Percentiles rank a stretch among this genome's conserved stretches.
Evolutionary conservation across 305 asterid species (phyloP).

Genomic region (Plantago coronopus): DNA sequence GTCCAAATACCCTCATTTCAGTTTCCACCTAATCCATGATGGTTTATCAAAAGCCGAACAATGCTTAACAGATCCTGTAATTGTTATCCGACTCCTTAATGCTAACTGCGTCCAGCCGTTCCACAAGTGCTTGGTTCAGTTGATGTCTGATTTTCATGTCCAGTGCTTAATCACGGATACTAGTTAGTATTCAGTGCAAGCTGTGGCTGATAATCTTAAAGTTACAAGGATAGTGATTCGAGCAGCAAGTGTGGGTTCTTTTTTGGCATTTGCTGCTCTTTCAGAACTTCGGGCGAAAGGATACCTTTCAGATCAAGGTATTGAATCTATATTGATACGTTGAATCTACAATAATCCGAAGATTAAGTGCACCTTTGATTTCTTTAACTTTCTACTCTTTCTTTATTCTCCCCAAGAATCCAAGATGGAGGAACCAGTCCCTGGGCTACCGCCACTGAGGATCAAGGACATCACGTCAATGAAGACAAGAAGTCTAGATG

Average conservation of each 20-base stretch:
- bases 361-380: background rate
- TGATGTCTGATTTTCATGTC: slow-evolving; percentile 20
- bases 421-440: slow-evolving; percentile 10
- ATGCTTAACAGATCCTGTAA: slow-evolving; percentile 12
- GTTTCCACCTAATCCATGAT: slow-evolving; percentile 34
- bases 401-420: background rate
- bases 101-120: slow-evolving; percentile 27
- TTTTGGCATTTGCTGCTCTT: slow-evolving; percentile 34
- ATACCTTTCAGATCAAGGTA: slow-evolving; percentile 30
- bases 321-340: background rate
- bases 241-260: slow-evolving; percentile 38
- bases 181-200: slow-evolving; percentile 40
- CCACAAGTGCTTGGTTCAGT: slow-evolving; percentile 22
- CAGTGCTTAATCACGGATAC: slow-evolving; percentile 44
- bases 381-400: background rate
- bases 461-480: slow-evolving; percentile 5
- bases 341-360: no score
- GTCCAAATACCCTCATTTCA: slow-evolving; percentile 43
- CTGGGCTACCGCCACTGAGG: slow-evolving; percentile 9
- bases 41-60: slow-evolving; percentile 21
- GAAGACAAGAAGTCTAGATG: background rate
- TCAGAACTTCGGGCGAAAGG: slow-evolving; percentile 35
- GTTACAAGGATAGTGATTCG: slow-evolving; percentile 44
- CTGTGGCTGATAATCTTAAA: slow-evolving; percentile 31
- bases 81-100: slow-evolving; percentile 22